A percentile compares a stretch with the other conserved stretches of the same genome.
Conservation (phyloP, 164 flowering plant genomes). For the Akebia trifoliata region DNA sequence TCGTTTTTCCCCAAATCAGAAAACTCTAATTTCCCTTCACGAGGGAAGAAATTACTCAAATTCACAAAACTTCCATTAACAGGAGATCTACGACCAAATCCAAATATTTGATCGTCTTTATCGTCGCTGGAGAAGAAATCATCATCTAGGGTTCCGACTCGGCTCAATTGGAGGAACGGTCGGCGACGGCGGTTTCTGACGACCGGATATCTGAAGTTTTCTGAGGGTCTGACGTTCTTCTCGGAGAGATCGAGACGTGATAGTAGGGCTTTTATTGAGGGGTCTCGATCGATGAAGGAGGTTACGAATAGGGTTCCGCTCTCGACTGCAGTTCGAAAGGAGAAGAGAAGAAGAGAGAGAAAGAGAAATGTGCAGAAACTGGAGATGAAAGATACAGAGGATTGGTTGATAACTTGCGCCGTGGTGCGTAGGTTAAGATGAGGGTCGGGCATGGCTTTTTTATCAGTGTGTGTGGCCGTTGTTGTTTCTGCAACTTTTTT, state of each 20-base stretch:
- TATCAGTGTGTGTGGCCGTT: too few relatives aligned
- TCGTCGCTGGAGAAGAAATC: constrained; percentile 82
- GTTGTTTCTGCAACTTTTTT: too few relatives aligned
- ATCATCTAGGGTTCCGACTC: constrained; percentile 80
- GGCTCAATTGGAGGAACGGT: constrained; percentile 77
- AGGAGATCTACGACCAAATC: constrained; percentile 22
- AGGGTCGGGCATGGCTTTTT: too few relatives aligned
- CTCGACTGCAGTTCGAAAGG: constrained; percentile 70
- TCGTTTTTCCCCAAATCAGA: constrained; percentile 10
- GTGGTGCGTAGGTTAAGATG: constrained; percentile 62
- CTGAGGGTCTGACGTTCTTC: constrained; percentile 9
- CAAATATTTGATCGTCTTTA: constrained; percentile 35
- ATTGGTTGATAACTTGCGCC: constrained; percentile 38
- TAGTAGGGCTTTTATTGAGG: constrained; percentile 62
- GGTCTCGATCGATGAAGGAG: constrained; percentile 76
- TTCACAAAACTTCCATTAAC: constrained; percentile 20
- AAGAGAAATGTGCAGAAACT: constrained; percentile 49
- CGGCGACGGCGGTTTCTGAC: constrained; percentile 41
- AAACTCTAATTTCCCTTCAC: constrained; percentile 14
- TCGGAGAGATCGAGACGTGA: constrained; percentile 59
- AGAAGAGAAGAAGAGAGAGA: constrained; percentile 70
- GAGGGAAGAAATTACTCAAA: constrained; percentile 12
- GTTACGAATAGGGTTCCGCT: constrained; percentile 56
- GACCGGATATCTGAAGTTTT: constrained; percentile 10
- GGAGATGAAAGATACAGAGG: constrained; percentile 38